A percentile compares a stretch with the other conserved stretches of the same genome.
These are phyloP conservation scores for Solanum verrucosum DNA, from an alignment of 257 asterid species.

Conservation along the genomic window DNA sequence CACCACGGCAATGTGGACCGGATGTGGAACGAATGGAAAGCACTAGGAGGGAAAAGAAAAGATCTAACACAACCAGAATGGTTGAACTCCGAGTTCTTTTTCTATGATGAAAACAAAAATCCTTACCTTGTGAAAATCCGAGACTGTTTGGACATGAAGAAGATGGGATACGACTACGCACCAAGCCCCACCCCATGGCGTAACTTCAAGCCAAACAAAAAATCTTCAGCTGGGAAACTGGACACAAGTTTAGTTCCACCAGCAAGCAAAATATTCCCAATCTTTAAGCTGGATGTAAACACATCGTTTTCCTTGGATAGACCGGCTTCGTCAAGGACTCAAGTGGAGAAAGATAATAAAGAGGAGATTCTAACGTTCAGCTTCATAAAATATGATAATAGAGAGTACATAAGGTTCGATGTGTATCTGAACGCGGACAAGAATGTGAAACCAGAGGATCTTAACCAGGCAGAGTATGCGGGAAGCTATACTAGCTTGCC, in stretches of 20 bases:
- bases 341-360: constrained; percentile 12
- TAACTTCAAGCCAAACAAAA: constrained; percentile 20
- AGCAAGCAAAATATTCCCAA: constrained; percentile 21
- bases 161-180: constrained; percentile 33
- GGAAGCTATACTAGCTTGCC: constrained; percentile 49
- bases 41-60: neutral
- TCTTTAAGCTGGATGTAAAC: neutral
- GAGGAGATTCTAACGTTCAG: constrained; percentile 27
- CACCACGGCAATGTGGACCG: constrained; percentile 7
- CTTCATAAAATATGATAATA: constrained; percentile 10
- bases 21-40: neutral
- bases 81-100: constrained; percentile 34
- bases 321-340: constrained; percentile 2
- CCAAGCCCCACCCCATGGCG: constrained; percentile 34
- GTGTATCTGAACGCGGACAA: constrained; percentile 47
- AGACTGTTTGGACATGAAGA: constrained; percentile 16
- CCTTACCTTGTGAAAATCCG: constrained; percentile 31
- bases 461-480: constrained; percentile 35
- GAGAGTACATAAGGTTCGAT: constrained; percentile 32
- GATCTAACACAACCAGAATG: constrained; percentile 23
- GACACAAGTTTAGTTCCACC: neutral
- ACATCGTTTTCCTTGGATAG: constrained; percentile 19
- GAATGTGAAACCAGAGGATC: constrained; percentile 6
- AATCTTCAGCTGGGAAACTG: neutral
- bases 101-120: constrained; percentile 37